Conservation (phyloP, 345 rosid genomes). For the Populus pruinosa region DNA sequence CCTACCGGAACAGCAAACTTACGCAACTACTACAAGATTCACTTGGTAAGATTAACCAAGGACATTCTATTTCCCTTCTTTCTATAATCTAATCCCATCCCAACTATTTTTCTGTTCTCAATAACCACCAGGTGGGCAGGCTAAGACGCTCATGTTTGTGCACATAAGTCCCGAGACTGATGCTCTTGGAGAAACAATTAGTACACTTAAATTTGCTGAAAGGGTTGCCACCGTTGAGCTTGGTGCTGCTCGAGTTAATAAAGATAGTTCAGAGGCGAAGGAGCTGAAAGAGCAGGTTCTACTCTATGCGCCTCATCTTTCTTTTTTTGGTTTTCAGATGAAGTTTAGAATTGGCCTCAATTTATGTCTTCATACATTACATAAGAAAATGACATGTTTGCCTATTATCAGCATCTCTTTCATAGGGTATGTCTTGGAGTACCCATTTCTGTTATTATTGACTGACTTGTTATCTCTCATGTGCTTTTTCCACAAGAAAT, state of each 20-base stretch:
- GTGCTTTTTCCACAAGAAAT: not conserved
- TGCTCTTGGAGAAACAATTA: constrained; percentile 31
- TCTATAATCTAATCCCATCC: not conserved
- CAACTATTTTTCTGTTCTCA: not conserved
- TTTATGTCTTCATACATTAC: not conserved
- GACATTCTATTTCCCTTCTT: not conserved
- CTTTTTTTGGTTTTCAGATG: not conserved
- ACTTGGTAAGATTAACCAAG: constrained; percentile 23
- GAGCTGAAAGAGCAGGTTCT: constrained; percentile 38
- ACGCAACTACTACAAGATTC: constrained; percentile 38
- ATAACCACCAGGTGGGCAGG: constrained; percentile 30
- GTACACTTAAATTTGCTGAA: constrained; percentile 36
- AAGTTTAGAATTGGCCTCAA: not conserved
- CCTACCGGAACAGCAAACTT: constrained; percentile 36
- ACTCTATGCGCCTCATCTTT: not conserved
- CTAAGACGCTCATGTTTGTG: constrained; percentile 37
- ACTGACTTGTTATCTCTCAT: not conserved
- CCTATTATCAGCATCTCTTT: not conserved
- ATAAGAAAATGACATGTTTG: not conserved
- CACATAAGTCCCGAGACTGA: constrained; percentile 36
- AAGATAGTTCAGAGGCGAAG: constrained; percentile 28
- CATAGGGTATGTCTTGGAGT: not conserved
- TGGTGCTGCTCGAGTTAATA: constrained; percentile 37
- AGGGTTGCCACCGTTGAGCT: constrained; percentile 37
- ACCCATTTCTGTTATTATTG: not conserved